These are phyloP conservation scores for Botrytis sinoallii DNA, from an alignment of 2,329 filamentous ascomycete species.

Conservation along the genomic window DNA sequence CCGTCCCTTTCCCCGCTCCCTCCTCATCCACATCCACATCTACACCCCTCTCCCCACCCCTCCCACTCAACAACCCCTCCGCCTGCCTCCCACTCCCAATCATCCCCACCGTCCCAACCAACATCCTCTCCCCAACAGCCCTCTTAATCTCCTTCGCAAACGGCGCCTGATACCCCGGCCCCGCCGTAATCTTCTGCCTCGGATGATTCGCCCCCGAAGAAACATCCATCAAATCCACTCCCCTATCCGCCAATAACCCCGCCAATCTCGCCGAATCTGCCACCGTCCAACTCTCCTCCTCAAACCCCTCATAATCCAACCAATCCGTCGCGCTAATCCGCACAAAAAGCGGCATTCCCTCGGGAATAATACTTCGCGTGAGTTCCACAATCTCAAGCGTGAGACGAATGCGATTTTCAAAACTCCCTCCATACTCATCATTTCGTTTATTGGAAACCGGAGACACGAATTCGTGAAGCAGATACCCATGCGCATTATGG, in stretches of 20 bases:
- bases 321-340: constrained; percentile 74
- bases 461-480: constrained; percentile 67
- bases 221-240: constrained; percentile 74
- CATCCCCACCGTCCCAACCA: constrained; percentile 48
- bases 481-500: constrained; percentile 76
- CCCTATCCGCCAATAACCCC: constrained; percentile 57
- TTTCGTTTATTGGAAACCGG: constrained; percentile 68
- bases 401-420: constrained; percentile 69
- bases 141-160: constrained; percentile 70
- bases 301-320: constrained; percentile 58
- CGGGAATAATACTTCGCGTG: constrained; percentile 60
- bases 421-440: constrained; percentile 64
- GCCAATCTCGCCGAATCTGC: constrained; percentile 64
- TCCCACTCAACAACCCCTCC: constrained; percentile 47
- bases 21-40: constrained; percentile 33
- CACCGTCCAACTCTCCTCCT: constrained; percentile 62
- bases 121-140: constrained; percentile 60
- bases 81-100: constrained; percentile 47
- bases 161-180: constrained; percentile 66
- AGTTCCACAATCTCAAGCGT: constrained; percentile 64
- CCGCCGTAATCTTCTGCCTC: constrained; percentile 53
- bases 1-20: constrained; percentile 41
- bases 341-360: constrained; percentile 67
- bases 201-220: constrained; percentile 64
- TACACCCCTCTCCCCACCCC: constrained; percentile 30